phyloP scores from a whole-genome alignment of 192 early-diverging fungal genomes.

The Coemansia sp. region DNA sequence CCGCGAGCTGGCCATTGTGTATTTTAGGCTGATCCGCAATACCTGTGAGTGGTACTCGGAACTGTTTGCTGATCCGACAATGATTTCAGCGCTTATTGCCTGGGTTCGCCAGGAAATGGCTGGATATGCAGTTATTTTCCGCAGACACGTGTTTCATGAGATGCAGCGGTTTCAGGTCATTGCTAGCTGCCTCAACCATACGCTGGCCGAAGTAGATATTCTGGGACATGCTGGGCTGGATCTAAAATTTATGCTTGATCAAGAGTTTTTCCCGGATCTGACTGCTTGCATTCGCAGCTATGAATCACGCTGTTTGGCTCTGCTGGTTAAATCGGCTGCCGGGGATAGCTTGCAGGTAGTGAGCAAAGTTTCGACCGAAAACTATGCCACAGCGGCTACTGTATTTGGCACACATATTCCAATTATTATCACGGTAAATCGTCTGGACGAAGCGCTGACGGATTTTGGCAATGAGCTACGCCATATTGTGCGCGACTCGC shows the following conservation, averaged over 20 bases:
- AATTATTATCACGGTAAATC: slow-evolving; percentile 40
- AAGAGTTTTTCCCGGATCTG: slow-evolving; percentile 74
- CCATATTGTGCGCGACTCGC: slow-evolving; percentile 54
- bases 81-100: slow-evolving; percentile 90
- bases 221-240: slow-evolving; percentile 84
- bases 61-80: slow-evolving; percentile 82
- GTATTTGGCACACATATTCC: slow-evolving; percentile 46
- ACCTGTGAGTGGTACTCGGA: slow-evolving; percentile 95
- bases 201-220: slow-evolving; percentile 72
- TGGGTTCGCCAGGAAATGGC: slow-evolving; percentile 89
- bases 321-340: slow-evolving; percentile 63
- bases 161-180: slow-evolving; percentile 77
- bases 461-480: slow-evolving; percentile 54
- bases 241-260: slow-evolving; percentile 77
- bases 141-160: slow-evolving; percentile 85
- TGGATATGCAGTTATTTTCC: slow-evolving; percentile 79
- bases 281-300: slow-evolving; percentile 68
- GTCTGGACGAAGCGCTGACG: slow-evolving; percentile 44
- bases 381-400: slow-evolving; percentile 17
- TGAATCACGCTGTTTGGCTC: slow-evolving; percentile 59
- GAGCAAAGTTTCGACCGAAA: slow-evolving; percentile 41
- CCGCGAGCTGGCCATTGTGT: slow-evolving; percentile 77
- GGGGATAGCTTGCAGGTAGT: slow-evolving; percentile 68
- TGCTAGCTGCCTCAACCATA: slow-evolving; percentile 76
- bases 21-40: slow-evolving; percentile 88